Percentiles rank a stretch among this genome's conserved stretches.
phyloP scores from a whole-genome alignment of 2,329 filamentous ascomycete genomes.

The Cladosporium sp. region DNA sequence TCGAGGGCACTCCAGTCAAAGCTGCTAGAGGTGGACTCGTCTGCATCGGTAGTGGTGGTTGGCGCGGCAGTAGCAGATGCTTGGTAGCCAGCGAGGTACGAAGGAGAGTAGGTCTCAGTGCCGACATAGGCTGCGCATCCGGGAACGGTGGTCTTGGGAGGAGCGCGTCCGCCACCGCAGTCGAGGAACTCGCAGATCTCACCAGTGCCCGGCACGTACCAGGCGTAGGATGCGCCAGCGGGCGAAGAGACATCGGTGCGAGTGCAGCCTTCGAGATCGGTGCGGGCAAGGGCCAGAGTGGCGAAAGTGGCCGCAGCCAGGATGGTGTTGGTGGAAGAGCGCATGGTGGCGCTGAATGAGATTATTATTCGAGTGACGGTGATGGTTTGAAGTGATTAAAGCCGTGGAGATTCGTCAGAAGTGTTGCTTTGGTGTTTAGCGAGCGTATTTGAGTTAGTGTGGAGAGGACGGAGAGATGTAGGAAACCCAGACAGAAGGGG shows the following conservation, averaged over 20 bases:
- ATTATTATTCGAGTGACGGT: background rate
- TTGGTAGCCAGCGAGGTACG: constrained; percentile 46
- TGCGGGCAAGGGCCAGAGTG: constrained; percentile 36
- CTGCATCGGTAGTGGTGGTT: constrained; percentile 1
- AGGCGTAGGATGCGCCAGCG: constrained; percentile 53
- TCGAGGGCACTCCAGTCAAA: constrained; percentile 21
- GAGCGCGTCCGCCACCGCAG: constrained; percentile 67
- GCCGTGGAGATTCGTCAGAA: background rate
- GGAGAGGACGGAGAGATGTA: background rate
- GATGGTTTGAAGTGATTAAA: background rate
- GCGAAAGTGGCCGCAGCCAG: constrained; percentile 32
- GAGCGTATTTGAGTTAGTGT: background rate
- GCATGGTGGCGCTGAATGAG: constrained; percentile 23
- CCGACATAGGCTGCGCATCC: constrained; percentile 60
- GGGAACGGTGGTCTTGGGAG: constrained; percentile 61
- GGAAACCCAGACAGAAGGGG: background rate
- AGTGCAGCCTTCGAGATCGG: constrained; percentile 48
- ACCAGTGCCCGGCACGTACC: constrained; percentile 63
- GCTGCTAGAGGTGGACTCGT: background rate
- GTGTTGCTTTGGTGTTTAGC: background rate
- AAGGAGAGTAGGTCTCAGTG: constrained; percentile 56
- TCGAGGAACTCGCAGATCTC: constrained; percentile 65
- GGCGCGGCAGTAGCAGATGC: constrained; percentile 21
- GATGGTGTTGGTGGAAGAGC: constrained; percentile 30
- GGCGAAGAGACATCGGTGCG: constrained; percentile 37